Base-by-base conservation (phyloP, 2,329 filamentous ascomycete genomes). In the Pseudogymnoascus sp. region DNA sequence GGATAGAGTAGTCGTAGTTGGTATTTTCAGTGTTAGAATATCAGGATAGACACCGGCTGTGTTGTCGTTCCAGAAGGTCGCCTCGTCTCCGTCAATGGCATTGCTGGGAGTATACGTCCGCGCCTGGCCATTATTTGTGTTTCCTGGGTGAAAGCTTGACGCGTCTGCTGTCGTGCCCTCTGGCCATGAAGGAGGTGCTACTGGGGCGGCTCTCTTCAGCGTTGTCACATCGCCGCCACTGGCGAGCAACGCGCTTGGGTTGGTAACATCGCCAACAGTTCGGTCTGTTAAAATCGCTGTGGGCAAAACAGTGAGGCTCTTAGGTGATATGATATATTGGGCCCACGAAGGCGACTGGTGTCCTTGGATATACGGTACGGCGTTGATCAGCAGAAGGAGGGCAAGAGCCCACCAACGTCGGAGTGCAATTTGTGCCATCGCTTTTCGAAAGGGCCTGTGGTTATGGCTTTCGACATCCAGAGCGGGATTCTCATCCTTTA, bases 251-350 rank as follows among this genome's bases (percentile, higher is more conserved):
- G 72, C 74, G 4, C 72, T 68, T 1, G 75, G 68, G 65, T 79
- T 76, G 4, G 68, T 70, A 23, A 80, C 72, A 41, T 74, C 70
- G 16, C 78, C 78, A 7, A 64, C 63, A 0, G 72, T 75, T 43
- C 75, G 68, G 4, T 69, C 65, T 6, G 68, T 61, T 12, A 77
- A 61, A 33, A 79, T 65, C 4, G 67, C 61, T 35, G 66, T 68
- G 12, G 77, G 76, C 7, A 61, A 63, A 19, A 79, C 70, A 5
- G 67, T 72, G 8, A 35, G 67, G 35, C 63, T 70, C 1, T 68
- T n/a, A 11, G 77, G 75, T 2, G 75, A 72, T 52, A 76, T 73
- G 11, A 79, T 72, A 62, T 76, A 76, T 52, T 71, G 71, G 6
- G 76, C 70, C 77, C 77, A 79, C 61, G 68, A 68, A 2, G 49